These are phyloP conservation scores for Polytrichum commune DNA, from an alignment of 225 moss, liverwort and hornwort species.

Conservation along the genomic window DNA sequence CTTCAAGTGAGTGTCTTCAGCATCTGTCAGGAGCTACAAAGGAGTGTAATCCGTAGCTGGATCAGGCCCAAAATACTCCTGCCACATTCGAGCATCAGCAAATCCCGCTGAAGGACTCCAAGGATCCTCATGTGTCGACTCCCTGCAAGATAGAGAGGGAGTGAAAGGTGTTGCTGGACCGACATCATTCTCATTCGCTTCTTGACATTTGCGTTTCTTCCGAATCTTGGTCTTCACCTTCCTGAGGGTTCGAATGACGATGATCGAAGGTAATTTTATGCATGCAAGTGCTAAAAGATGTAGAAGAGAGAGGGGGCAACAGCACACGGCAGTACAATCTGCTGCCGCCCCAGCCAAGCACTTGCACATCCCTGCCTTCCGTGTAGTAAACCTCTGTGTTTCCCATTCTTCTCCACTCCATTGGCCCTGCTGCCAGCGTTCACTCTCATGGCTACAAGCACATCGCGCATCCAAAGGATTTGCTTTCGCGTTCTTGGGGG, in stretches of 20 bases:
- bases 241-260: constrained; percentile 43
- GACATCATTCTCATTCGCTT: constrained; percentile 55
- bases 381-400: constrained; percentile 9
- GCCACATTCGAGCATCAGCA: constrained; percentile 68
- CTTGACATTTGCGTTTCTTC: constrained; percentile 46
- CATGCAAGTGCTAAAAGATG: constrained; percentile 83
- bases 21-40: too few species aligned
- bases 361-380: constrained; percentile 50
- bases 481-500: constrained; percentile 10
- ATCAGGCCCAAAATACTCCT: constrained; percentile 63
- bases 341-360: constrained; percentile 82
- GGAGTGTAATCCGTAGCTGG: not conserved
- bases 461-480: constrained; percentile 23
- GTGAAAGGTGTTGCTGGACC: constrained; percentile 58
- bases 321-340: constrained; percentile 88
- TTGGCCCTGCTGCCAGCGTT: constrained; percentile 63
- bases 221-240: constrained; percentile 58
- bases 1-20: not conserved
- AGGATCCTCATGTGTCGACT: constrained; percentile 29
- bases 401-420: constrained; percentile 59
- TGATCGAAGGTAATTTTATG: constrained; percentile 70
- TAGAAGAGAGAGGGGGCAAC: constrained; percentile 93
- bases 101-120: constrained; percentile 74
- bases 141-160: constrained; percentile 64
- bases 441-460: constrained; percentile 27